Evolutionary conservation across 108 stramenopile species (phyloP).

Genomic region (Skeletonema potamos): DNA sequence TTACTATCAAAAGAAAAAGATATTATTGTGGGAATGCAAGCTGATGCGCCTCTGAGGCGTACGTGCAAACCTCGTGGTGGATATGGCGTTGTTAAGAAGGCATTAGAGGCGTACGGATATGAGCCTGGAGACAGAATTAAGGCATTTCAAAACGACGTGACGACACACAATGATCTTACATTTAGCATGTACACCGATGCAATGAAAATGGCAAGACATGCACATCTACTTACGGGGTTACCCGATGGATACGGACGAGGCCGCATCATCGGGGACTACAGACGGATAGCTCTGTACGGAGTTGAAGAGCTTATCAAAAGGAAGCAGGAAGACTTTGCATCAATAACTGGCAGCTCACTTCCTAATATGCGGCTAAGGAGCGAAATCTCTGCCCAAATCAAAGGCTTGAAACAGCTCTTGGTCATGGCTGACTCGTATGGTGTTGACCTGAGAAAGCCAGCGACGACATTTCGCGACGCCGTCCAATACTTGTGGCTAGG

Average conservation of each 20-base stretch:
- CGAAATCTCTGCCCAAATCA: conserved; percentile 60
- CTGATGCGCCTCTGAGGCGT: conserved; percentile 62
- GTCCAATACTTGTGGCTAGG: conserved; percentile 67
- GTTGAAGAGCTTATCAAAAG: conserved; percentile 60
- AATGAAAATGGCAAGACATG: conserved; percentile 61
- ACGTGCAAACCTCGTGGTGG: conserved; percentile 72
- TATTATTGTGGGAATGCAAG: conserved; percentile 63
- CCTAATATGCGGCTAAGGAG: conserved; percentile 53
- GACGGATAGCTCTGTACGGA: conserved; percentile 66
- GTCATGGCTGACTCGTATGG: conserved; percentile 60
- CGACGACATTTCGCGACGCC: conserved; percentile 59
- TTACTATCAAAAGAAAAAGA: conserved; percentile 62
- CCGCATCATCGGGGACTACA: conserved; percentile 68
- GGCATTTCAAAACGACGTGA: conserved; percentile 35
- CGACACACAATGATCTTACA: conserved; percentile 70
- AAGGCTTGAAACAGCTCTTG: conserved; percentile 52
- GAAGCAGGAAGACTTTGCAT: conserved; percentile 56
- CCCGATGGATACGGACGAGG: conserved; percentile 74
- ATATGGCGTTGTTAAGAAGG: conserved; percentile 49
- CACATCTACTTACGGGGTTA: conserved; percentile 67
- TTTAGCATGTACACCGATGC: conserved; percentile 66
- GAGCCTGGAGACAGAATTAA: conserved; percentile 47
- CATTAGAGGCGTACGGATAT: conserved; percentile 62
- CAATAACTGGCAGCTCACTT: conserved; percentile 36
- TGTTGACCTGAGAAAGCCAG: conserved; percentile 54